These are phyloP conservation scores for Penicillium sp. DNA, from an alignment of 2,329 filamentous ascomycete species.

Conservation along the genomic window DNA sequence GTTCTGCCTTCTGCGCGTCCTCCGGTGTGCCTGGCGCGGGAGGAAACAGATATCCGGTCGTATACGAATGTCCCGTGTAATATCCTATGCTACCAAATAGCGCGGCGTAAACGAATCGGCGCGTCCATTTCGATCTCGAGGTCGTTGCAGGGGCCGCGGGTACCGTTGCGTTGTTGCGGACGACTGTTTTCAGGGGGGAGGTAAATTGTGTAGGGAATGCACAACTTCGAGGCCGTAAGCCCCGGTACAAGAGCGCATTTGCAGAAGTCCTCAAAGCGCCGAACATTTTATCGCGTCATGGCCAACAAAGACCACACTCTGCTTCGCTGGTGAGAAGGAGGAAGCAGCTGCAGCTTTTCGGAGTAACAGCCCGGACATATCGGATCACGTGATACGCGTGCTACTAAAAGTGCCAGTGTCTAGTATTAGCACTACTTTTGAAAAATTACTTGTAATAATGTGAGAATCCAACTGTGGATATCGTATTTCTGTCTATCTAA, in stretches of 20 bases:
- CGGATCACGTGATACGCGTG: slow-evolving; percentile 1
- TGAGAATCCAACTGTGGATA: background rate
- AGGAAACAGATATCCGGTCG: slow-evolving; percentile 22
- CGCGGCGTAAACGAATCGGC: slow-evolving; percentile 30
- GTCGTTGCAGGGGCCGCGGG: background rate
- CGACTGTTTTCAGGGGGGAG: background rate
- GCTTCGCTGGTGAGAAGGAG: background rate
- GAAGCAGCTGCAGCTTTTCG: background rate
- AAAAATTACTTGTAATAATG: background rate
- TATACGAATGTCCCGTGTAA: slow-evolving; percentile 22
- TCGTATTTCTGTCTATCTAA: background rate
- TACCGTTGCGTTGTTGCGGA: slow-evolving; percentile 9
- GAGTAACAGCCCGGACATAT: background rate
- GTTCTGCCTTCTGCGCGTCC: slow-evolving; percentile 27
- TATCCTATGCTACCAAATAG: slow-evolving; percentile 33
- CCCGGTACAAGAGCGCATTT: background rate
- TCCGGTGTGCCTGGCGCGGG: slow-evolving; percentile 31
- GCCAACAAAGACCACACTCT: background rate
- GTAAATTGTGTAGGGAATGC: background rate
- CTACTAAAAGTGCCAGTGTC: background rate
- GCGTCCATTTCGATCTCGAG: slow-evolving; percentile 28
- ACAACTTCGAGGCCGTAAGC: background rate
- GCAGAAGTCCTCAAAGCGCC: background rate
- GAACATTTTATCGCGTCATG: slow-evolving; percentile 6
- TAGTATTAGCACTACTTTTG: background rate